These are phyloP conservation scores for Claviceps sp. DNA, from an alignment of 2,329 filamentous ascomycete genomes.

Conservation along the genomic window DNA sequence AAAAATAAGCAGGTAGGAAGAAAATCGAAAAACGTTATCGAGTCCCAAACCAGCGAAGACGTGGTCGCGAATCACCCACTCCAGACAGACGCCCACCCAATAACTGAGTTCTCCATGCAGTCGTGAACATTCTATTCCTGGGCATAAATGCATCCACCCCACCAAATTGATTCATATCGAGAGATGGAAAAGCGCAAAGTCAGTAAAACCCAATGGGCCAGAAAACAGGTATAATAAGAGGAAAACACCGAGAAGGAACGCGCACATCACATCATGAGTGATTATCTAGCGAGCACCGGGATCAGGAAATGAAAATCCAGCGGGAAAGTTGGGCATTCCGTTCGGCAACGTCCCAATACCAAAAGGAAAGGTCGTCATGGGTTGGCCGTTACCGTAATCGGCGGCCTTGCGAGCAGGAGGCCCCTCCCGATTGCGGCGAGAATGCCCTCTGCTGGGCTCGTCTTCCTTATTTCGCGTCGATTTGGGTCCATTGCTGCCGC, in stretches of 20 bases:
- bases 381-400: slow-evolving; percentile 11
- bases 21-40: background rate
- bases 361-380: slow-evolving; percentile 21
- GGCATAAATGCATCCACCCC: background rate
- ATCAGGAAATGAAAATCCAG: slow-evolving; percentile 26
- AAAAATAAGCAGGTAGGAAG: background rate
- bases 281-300: slow-evolving; percentile 11
- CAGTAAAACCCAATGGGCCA: background rate
- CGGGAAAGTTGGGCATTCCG: slow-evolving; percentile 29
- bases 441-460: slow-evolving; percentile 14
- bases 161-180: background rate
- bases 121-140: slow-evolving; percentile 1
- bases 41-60: background rate
- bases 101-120: background rate
- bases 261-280: background rate
- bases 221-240: background rate
- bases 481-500: slow-evolving; percentile 50
- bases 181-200: background rate
- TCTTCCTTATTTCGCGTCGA: slow-evolving; percentile 37
- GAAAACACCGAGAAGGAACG: background rate
- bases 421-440: slow-evolving; percentile 15
- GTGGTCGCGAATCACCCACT: background rate
- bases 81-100: slow-evolving; percentile 1
- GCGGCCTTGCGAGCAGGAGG: slow-evolving; percentile 5
- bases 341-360: slow-evolving; percentile 27